Base-by-base conservation (phyloP, 176 grass and related monocot species). In the Zizania latifolia region DNA sequence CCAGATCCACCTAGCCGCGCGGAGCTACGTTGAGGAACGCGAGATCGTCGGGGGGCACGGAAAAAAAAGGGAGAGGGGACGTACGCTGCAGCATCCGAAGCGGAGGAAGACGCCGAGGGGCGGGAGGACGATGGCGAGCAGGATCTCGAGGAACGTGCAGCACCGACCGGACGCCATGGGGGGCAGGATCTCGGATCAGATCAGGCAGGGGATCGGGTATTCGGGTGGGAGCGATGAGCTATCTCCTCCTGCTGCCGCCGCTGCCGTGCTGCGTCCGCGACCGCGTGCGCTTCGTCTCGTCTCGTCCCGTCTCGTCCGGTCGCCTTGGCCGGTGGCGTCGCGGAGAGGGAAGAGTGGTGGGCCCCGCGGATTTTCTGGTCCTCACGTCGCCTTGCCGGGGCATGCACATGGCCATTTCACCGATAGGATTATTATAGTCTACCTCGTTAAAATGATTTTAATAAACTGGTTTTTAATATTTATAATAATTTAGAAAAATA, bases 81-180 rank as follows among this genome's bases (percentile, higher is more conserved):
- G 58, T 90, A 97, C 93, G 48, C 85, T 93, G 83, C 93, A 97
- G 82, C 90, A 93, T 12, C 90, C 90, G 40, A 80, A 92, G 62
- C 44, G 90, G 83, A 93, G 83, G 86, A 88, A 97, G 78, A 97
- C 93, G 83, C 90, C 93, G 53, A 97, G 87, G 8, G 90, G 93
- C 33, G 93, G 93, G 8, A 93, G 93, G 57, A 97, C 0, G 85
- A 97, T 85, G 62, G 93, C 93, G 72, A 92, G 65, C 10, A 97
- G 85, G 83, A 97, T 97, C 90, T 93, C 93, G 1, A 97, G 73
- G 72, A 97, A 86, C 33, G 39, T 44, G 72, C 90, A 97, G 81
- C 93, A 85, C 7, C 46, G n/a, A 69, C 54, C 79, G 55, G 87
- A 89, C 33, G 71, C 86, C 90, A 93, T 93, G 1, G 4, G 19